Evolutionary conservation across 495 filamentous ascomycete species (phyloP), one percentile per base, ranked within the genome.

Genomic region (Ascodesmis nigricans): DNA sequence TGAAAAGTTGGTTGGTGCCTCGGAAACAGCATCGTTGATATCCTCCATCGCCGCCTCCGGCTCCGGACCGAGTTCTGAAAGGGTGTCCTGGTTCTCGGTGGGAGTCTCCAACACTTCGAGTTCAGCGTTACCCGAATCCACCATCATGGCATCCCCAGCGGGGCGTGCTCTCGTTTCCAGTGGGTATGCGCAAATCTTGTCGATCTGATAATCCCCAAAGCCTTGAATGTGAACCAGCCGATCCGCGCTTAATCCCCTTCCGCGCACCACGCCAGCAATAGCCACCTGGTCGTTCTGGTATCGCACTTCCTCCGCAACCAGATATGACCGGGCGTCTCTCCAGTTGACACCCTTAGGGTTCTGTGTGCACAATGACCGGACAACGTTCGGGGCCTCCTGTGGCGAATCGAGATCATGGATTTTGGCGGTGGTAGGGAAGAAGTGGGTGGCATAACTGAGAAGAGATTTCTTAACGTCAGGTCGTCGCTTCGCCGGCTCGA

Each of bases 141-240:
- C 55, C 11, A 53, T 56, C 75, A 91, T 90, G 1, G 59, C 58
- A 33, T 82, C 72, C 9, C 63, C 29, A 60, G 63, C 19, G 14
- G n/a, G 6, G 15, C 24, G 15, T 7, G 30, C 39, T 65, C 73
- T 47, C 58, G 64, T 41, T 59, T 70, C 16, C 3, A 50, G 36
- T 6, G 42, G 38, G 22, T 46, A 36, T 24, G 41, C 46, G 21
- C 47, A 50, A 19, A 50, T 50, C 45, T 78, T 83, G 27, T 77
- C 77, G 35, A 97, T 73, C 59, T 93, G 84, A 52, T 84, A 95
- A 43, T 83, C 77, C 15, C 87, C 90, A 75, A 80, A 91, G 36
- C 91, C 83, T 13, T 79, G 83, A 20, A 97, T 63, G 39, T 95
- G 82, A 1, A 91, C 71, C 19, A 95, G 61, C 33, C 90, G 65